Percentiles rank a stretch among this genome's conserved stretches.
These are phyloP conservation scores for Myxozyma vanderwaltii DNA, from an alignment of 805 yeast genomes.

Conservation along the genomic window DNA sequence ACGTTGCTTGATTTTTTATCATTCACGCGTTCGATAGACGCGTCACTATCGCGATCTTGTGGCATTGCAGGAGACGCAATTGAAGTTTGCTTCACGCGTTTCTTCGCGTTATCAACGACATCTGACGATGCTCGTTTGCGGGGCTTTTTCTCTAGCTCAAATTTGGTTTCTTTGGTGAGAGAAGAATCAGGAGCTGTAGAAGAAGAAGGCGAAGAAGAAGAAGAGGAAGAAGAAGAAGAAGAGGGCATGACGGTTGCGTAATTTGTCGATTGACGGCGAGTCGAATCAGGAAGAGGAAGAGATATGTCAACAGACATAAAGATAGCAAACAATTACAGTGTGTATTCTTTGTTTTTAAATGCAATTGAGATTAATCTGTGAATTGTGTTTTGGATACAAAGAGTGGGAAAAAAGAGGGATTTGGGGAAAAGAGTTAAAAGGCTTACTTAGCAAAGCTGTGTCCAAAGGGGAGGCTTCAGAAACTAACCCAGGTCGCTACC, in stretches of 20 bases:
- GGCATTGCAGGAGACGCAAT: neutral
- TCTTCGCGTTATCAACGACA: neutral
- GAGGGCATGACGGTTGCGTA: neutral
- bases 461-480: neutral
- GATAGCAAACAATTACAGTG: neutral
- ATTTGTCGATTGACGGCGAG: neutral
- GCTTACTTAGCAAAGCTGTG: neutral
- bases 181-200: neutral
- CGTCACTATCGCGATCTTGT: slow-evolving; percentile 6
- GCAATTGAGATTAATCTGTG: no score
- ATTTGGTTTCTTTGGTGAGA: neutral
- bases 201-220: slow-evolving; percentile 1
- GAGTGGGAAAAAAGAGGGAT: neutral
- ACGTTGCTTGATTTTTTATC: neutral
- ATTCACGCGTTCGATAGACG: slow-evolving; percentile 8
- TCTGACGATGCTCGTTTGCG: neutral
- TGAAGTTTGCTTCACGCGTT: slow-evolving; percentile 7
- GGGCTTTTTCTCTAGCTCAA: neutral
- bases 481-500: neutral
- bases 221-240: neutral
- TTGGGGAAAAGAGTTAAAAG: neutral
- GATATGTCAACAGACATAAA: slow-evolving; percentile 13
- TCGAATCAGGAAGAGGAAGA: slow-evolving; percentile 3
- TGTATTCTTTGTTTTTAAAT: neutral
- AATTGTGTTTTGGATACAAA: neutral